Conservation (phyloP, 2,329 filamentous ascomycete species). For the Pleoardoris graminearum region DNA sequence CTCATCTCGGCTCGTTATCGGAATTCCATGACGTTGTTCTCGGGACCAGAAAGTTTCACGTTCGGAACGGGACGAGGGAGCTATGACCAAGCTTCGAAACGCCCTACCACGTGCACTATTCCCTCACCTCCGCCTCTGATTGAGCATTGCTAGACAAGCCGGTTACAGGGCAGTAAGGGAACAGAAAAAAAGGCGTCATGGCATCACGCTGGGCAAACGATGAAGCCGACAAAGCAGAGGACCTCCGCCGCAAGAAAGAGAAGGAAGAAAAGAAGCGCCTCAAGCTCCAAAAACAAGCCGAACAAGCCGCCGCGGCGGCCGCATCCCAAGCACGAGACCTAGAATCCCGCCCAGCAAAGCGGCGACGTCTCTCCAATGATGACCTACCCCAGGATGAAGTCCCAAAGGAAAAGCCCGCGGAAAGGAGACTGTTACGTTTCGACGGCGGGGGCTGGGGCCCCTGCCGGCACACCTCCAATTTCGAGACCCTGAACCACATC, state of each 20-base stretch:
- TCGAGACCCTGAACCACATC: slow-evolving; percentile 92
- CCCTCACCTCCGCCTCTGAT: not conserved
- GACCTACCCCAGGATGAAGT: slow-evolving; percentile 21
- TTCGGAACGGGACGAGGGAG: slow-evolving; percentile 35
- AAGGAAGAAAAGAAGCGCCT: slow-evolving; percentile 87
- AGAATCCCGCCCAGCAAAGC: slow-evolving; percentile 56
- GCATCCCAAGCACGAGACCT: slow-evolving; percentile 29
- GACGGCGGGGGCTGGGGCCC: slow-evolving; percentile 68
- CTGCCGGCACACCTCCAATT: slow-evolving; percentile 80
- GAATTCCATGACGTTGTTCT: slow-evolving; percentile 39
- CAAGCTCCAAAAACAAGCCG: slow-evolving; percentile 77
- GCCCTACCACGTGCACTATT: slow-evolving; percentile 16
- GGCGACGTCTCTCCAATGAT: slow-evolving; percentile 63
- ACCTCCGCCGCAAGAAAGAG: slow-evolving; percentile 73
- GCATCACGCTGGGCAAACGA: slow-evolving; percentile 86
- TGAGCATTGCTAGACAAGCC: too few species aligned
- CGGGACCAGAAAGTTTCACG: slow-evolving; percentile 30
- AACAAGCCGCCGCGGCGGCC: slow-evolving; percentile 54
- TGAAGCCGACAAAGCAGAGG: slow-evolving; percentile 76
- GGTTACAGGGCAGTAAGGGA: too few species aligned
- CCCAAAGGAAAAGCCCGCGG: slow-evolving; percentile 29
- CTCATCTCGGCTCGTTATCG: slow-evolving; percentile 36
- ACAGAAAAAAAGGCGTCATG: slow-evolving; percentile 41
- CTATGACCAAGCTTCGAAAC: slow-evolving; percentile 34
- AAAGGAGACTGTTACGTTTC: slow-evolving; percentile 70